These are phyloP conservation scores for Saururus chinensis DNA, from an alignment of 164 flowering plant species.

Conservation along the genomic window DNA sequence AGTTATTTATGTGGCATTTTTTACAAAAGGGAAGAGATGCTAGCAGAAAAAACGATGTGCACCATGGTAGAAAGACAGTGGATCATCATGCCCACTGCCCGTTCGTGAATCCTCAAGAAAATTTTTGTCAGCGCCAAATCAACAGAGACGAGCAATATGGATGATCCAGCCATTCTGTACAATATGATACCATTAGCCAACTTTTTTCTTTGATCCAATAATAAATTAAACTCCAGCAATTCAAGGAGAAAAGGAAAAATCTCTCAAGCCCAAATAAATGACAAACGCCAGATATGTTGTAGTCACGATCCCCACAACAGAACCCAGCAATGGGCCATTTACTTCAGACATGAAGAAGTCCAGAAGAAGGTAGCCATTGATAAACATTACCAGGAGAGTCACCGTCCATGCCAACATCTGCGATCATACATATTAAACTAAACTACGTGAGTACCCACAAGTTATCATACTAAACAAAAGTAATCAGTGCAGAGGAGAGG, in stretches of 20 bases:
- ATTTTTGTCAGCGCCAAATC: no score
- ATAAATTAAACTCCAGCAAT: no score
- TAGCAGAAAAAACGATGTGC: no score
- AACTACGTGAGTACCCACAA: not conserved
- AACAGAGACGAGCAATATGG: no score
- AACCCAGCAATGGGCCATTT: slow-evolving; percentile 45
- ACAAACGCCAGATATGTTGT: slow-evolving; percentile 56
- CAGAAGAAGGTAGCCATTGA: slow-evolving; percentile 76
- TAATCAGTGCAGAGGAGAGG: not conserved
- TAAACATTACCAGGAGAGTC: slow-evolving; percentile 67
- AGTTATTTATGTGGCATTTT: no score
- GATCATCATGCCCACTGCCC: no score
- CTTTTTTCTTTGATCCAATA: no score
- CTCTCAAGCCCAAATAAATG: slow-evolving; percentile 41
- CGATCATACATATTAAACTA: not conserved
- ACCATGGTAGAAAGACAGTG: no score
- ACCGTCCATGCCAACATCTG: slow-evolving; percentile 74
- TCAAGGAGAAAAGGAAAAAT: slow-evolving; percentile 20
- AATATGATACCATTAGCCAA: no score
- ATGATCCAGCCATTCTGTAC: no score
- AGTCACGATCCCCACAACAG: slow-evolving; percentile 30
- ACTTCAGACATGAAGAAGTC: slow-evolving; percentile 71
- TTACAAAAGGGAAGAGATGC: no score
- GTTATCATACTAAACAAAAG: not conserved
- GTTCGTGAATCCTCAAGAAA: no score